Conservation (phyloP, 192 early-diverging fungal species). For the Coemansia reversa region DNA sequence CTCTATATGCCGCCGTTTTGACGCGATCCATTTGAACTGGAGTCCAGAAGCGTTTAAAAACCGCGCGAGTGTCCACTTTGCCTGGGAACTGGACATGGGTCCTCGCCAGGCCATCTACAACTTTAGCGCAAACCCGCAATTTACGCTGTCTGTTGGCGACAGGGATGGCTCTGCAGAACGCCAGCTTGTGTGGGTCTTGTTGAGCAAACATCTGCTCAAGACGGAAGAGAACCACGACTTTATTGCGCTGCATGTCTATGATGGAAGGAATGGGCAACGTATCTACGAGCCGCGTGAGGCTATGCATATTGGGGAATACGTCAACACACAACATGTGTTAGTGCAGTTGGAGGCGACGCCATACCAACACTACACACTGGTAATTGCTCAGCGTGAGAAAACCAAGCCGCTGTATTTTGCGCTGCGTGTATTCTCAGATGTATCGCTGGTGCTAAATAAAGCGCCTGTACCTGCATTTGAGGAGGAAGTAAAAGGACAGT, state of each 20-base stretch:
- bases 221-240: constrained; percentile 86
- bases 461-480: constrained; percentile 53
- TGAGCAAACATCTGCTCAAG: constrained; percentile 79
- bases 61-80: constrained; percentile 66
- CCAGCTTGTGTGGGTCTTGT: constrained; percentile 70
- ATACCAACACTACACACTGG: constrained; percentile 63
- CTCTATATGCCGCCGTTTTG: constrained; percentile 74
- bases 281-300: constrained; percentile 68
- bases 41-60: constrained; percentile 74
- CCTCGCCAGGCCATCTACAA: constrained; percentile 58
- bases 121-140: constrained; percentile 80
- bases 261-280: constrained; percentile 61
- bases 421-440: constrained; percentile 65
- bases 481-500: constrained; percentile 59
- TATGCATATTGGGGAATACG: constrained; percentile 72
- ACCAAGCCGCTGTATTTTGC: constrained; percentile 71
- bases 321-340: constrained; percentile 83
- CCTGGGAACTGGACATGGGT: constrained; percentile 38
- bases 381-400: constrained; percentile 79
- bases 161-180: background rate
- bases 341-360: constrained; percentile 43
- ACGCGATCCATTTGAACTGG: constrained; percentile 90
- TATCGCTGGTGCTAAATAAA: constrained; percentile 62
- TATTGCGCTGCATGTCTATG: constrained; percentile 85
- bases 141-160: constrained; percentile 57